Evolutionary conservation across 78 protist genomes (phyloP), one percentile per base, ranked within the genome.

Genomic region (Cavenderia fasciculata): DNA sequence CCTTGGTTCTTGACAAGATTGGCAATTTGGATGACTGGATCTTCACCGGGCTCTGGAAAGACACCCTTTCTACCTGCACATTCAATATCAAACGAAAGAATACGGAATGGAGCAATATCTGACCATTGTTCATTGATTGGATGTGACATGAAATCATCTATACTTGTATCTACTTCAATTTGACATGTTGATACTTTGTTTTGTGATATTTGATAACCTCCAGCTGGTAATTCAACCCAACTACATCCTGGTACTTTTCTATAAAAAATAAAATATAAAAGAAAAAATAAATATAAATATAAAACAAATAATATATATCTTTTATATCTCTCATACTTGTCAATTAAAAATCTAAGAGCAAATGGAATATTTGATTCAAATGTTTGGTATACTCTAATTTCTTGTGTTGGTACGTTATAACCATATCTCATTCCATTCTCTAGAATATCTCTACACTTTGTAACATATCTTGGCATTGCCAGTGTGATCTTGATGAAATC

Each of bases 21-120:
- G 2, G 99, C 98, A 56, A 99, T 99, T 79, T 98, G 99, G 82
- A 99, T 99, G 46, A 99, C 99, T 7, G 98, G 97, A 94, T 99
- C 99, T 14, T 79, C 19, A 16, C 98, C 97, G 18, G 99, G 94
- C 3, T 97, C 99, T 4, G 99, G 99, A 85, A 99, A 99, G 68
- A 73, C 18, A 8, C 99, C 99, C 44, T 93, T 92, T 23, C 98
- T 77, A 14, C 98, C 99, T 4, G 96, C 94, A 73, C 99, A 99
- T 93, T 99, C 99, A 40, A 98, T 98, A 71, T 98, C 99, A 54
- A 98, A 98, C 29, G 96, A 84, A 44, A 99, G 82, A 23, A 98
- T 94, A 59, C 99, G 95, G 63, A 98, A 59, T 11, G 99, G 99
- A 23, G 99, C 99, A 29, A 97, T 65, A 54, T 63, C 2, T 36